Conservation (phyloP, 2,329 filamentous ascomycete species). For the Fusarium sp. region DNA sequence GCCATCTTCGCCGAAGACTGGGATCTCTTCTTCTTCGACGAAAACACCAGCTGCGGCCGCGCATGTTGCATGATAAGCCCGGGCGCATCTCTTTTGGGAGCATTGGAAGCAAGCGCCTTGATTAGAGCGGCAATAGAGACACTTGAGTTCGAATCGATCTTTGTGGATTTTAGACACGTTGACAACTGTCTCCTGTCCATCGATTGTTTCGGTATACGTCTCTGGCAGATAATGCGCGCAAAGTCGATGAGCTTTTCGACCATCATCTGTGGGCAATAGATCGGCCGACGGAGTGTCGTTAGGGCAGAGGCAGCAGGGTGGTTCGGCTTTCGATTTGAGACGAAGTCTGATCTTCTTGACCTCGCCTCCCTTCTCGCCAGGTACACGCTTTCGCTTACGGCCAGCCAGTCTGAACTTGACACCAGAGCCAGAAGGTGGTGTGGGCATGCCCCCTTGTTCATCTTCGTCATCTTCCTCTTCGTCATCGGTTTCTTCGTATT, state of each 20-base stretch:
- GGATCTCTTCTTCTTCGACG: slow-evolving; percentile 86
- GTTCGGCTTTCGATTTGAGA: slow-evolving; percentile 74
- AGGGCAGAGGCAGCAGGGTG: slow-evolving; percentile 91
- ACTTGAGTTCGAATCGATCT: slow-evolving; percentile 89
- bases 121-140: slow-evolving; percentile 92
- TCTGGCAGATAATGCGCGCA: slow-evolving; percentile 94
- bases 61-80: slow-evolving; percentile 95
- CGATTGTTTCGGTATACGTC: slow-evolving; percentile 81
- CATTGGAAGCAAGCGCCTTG: slow-evolving; percentile 98
- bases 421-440: slow-evolving; percentile 79
- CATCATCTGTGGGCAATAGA: slow-evolving; percentile 88
- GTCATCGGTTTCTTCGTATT: slow-evolving; percentile 82
- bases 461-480: slow-evolving; percentile 75
- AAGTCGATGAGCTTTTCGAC: slow-evolving; percentile 84
- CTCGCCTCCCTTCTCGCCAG: slow-evolving; percentile 53
- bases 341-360: slow-evolving; percentile 83
- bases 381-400: slow-evolving; percentile 68
- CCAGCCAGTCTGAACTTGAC: slow-evolving; percentile 70
- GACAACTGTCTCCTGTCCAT: slow-evolving; percentile 77
- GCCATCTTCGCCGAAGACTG: slow-evolving; percentile 88
- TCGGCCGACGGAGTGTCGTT: slow-evolving; percentile 86
- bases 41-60: slow-evolving; percentile 92
- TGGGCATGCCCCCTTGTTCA: slow-evolving; percentile 76
- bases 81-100: slow-evolving; percentile 90
- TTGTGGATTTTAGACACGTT: slow-evolving; percentile 87